phyloP scores from a whole-genome alignment of 176 grass and related monocot genomes.

The Miscanthus lutarioriparius region DNA sequence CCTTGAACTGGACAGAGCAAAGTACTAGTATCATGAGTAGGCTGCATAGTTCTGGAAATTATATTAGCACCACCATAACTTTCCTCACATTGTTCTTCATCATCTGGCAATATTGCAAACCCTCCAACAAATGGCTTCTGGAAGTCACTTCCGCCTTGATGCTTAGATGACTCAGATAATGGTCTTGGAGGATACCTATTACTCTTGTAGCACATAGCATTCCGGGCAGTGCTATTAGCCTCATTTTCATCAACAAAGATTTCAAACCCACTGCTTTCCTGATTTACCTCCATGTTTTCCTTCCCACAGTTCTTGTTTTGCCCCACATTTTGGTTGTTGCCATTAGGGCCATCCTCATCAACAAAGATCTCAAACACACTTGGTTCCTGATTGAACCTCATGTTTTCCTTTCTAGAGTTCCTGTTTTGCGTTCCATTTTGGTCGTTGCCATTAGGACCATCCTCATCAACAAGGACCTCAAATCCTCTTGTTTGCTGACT shows the following conservation, averaged over 20 bases:
- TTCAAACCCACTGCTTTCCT: constrained; percentile 43
- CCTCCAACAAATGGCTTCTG: constrained; percentile 62
- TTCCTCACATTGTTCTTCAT: constrained; percentile 50
- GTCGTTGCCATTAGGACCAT: constrained; percentile 31
- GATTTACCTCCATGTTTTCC: constrained; percentile 43
- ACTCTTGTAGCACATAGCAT: constrained; percentile 25
- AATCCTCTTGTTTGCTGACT: constrained; percentile 56
- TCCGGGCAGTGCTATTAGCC: constrained; percentile 17
- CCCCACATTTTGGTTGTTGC: constrained; percentile 23
- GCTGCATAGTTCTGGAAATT: constrained; percentile 22
- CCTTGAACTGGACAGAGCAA: constrained; percentile 21
- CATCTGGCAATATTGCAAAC: constrained; percentile 75
- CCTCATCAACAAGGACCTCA: constrained; percentile 79
- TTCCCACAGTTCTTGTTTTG: constrained; percentile 27
- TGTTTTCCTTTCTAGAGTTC: constrained; percentile 40
- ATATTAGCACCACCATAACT: constrained; percentile 5
- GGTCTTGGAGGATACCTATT: constrained; percentile 27
- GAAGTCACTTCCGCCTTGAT: constrained; percentile 16
- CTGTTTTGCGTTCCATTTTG: constrained; percentile 27
- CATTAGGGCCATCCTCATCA: constrained; percentile 56
- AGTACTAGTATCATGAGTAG: constrained; percentile 11
- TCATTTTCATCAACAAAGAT: constrained; percentile 74
- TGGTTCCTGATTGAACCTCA: constrained; percentile 34
- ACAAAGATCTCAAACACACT: constrained; percentile 74
- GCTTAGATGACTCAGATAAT: constrained; percentile 30